Base-by-base conservation (phyloP, 768 basidiomycete genomes). In the Suillus placidus region DNA sequence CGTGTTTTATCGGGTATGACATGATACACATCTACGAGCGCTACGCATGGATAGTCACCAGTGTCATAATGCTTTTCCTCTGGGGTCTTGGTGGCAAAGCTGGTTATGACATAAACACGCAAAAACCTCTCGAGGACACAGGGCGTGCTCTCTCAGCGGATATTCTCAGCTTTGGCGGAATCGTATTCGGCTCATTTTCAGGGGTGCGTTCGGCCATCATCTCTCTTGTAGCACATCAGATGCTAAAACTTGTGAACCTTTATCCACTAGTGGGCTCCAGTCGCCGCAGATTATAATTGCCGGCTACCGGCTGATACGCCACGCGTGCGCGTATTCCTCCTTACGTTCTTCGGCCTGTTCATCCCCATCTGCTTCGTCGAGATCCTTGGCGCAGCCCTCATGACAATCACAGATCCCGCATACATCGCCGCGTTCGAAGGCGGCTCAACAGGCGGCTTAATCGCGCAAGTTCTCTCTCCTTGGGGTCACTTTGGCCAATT, bases 251-350 rank as follows among this genome's bases (percentile, higher is more conserved):
- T 32, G 58, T 6, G 38, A 45, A 32, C 18, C 35, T 51, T 30
- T 51, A 51, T 51, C 49, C 26, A 51, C 14, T 8, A 78, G 70
- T 85, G 83, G 85, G 81, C 83, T 0, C 80, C 84, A 2, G 71
- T 86, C 1, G 85, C 84, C 2, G 85, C 85, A 6, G 85, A 87
- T 71, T 87, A 84, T 70, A 85, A 85, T 67, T 82, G 82, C 67
- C 77, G 81, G n/a, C 74, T 87, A 0, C 85, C 86, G 0, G 80
- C 68, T 5, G 70, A 83, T 61, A 84, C 81, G 2, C 76, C 79
- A 10, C 71, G 80, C 20, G 71, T 73, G 60, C 80, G 80, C 23
- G 78, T 86, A 14, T 87, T 87, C 73, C 40, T 77, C 10, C 66
- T 86, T 60, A 86, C 86, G 0, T 85, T 82, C 71, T 81, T 81